These are phyloP conservation scores for Eimeria acervulina DNA, from an alignment of 169 alveolate species.

Conservation along the genomic window DNA sequence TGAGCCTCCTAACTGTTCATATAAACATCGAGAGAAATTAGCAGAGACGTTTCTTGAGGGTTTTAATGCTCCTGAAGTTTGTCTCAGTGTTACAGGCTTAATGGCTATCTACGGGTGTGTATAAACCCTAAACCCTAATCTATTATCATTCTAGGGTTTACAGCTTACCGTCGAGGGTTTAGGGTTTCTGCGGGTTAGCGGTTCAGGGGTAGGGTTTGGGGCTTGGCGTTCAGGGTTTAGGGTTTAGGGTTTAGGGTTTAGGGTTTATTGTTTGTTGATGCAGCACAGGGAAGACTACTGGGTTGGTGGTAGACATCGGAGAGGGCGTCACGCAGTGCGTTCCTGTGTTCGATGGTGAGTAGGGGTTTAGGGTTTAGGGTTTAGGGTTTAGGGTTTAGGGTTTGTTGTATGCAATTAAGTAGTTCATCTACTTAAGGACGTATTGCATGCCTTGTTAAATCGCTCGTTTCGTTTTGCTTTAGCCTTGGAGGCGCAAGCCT, in stretches of 20 bases:
- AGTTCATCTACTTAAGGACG: neutral
- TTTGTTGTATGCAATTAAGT: neutral
- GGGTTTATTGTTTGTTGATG: slow-evolving; percentile 39
- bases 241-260: slow-evolving; percentile 29
- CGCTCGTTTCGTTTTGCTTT: neutral
- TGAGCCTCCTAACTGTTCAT: slow-evolving; percentile 87
- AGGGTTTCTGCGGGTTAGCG: too few species aligned
- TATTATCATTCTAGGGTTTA: neutral
- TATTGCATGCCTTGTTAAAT: neutral
- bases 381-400: slow-evolving; percentile 29
- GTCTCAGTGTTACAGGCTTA: slow-evolving; percentile 88
- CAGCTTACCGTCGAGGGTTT: neutral
- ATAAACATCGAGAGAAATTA: slow-evolving; percentile 85
- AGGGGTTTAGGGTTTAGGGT: too few species aligned
- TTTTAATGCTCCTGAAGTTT: slow-evolving; percentile 87
- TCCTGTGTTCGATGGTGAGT: slow-evolving; percentile 91
- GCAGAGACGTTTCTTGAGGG: slow-evolving; percentile 88
- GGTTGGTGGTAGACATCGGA: slow-evolving; percentile 90
- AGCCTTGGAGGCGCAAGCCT: neutral
- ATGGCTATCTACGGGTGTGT: slow-evolving; percentile 87
- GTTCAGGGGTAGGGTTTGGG: too few species aligned
- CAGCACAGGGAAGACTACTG: slow-evolving; percentile 91
- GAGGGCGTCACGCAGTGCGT: slow-evolving; percentile 91
- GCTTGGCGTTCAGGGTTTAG: too few species aligned
- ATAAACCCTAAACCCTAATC: neutral